phyloP scores from a whole-genome alignment of 345 rosid genomes.

The Murraya koenigii region DNA sequence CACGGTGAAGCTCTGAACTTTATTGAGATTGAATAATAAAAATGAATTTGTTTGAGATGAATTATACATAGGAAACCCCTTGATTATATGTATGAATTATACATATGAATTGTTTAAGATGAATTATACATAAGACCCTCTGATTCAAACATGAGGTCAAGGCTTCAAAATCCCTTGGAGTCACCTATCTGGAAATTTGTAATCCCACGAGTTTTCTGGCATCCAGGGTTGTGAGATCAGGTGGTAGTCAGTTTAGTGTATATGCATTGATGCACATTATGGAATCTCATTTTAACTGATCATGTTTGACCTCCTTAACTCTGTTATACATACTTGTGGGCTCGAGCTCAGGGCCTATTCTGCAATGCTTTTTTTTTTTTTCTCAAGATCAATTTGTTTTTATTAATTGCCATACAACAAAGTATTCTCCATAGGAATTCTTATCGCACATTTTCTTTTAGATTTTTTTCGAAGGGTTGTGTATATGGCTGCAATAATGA shows the following conservation, averaged over 20 bases:
- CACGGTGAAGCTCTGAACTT: background rate
- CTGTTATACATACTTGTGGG: background rate
- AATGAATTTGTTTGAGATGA: background rate
- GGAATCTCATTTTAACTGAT: background rate
- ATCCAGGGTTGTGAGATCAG: background rate
- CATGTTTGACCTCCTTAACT: background rate
- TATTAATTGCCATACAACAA: background rate
- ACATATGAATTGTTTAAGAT: background rate
- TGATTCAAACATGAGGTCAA: background rate
- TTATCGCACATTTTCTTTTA: slow-evolving; percentile 26
- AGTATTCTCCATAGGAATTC: slow-evolving; percentile 3
- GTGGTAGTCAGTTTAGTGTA: background rate
- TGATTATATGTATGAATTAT: background rate
- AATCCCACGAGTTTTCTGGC: background rate
- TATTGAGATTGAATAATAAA: background rate
- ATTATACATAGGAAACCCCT: background rate
- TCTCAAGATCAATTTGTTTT: background rate
- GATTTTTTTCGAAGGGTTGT: slow-evolving; percentile 67
- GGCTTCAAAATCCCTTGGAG: background rate
- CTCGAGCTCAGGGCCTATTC: background rate
- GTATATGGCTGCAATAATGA: slow-evolving; percentile 79
- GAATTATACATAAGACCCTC: background rate
- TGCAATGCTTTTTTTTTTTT: background rate
- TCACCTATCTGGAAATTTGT: background rate
- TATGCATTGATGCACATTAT: background rate